Base-by-base conservation (phyloP, 2,329 filamentous ascomycete genomes). In the Cladophialophora bantiana region DNA sequence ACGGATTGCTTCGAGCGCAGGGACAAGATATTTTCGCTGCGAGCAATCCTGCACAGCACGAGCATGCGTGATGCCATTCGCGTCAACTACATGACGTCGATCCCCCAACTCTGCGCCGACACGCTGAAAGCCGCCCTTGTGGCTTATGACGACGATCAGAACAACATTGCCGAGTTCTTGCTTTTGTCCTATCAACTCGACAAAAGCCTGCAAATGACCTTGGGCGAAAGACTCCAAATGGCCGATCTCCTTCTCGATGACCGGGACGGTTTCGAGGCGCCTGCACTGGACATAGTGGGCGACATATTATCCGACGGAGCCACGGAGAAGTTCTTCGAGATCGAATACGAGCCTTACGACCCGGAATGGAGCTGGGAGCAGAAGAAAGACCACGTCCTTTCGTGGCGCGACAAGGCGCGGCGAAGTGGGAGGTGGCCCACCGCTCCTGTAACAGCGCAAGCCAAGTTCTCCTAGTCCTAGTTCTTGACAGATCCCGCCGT, bases 81-180 rank as follows among this genome's bases (percentile, higher is more conserved):
- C 13, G 53, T 55, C 53, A 4, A 55, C 32, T 55, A 55, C 53
- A 36, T 6, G 2, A 55, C 34, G 31, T 36, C 53, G 2, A 6
- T 55, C 31, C 53, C 53, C 12, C 3, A 55, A 31, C 53, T 55
- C 53, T 55, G 53, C 35, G 31, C 53, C 53, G 31, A 35, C 31
- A 55, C 32, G 4, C 53, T 55, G 10, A 55, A 55, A n/a, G 53
- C 53, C 32, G 31, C 53, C 31, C 35, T 55, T 20, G 32, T 55
- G 10, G 31, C 32, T 15, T 38, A 55, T 31, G 35, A 34, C 35
- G 15, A 26, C 53, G 31, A 12, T 9, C 53, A 12, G 31, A 55
- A 55, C 53, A 55, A 55, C 53, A 55, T 38, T 12, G 53, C 53
- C 53, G 53, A 55, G 32, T 55, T 55, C 31, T 9, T 55, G 31